Conservation (phyloP, 2,329 filamentous ascomycete species). For the Dothidotthia symphoricarpi region DNA sequence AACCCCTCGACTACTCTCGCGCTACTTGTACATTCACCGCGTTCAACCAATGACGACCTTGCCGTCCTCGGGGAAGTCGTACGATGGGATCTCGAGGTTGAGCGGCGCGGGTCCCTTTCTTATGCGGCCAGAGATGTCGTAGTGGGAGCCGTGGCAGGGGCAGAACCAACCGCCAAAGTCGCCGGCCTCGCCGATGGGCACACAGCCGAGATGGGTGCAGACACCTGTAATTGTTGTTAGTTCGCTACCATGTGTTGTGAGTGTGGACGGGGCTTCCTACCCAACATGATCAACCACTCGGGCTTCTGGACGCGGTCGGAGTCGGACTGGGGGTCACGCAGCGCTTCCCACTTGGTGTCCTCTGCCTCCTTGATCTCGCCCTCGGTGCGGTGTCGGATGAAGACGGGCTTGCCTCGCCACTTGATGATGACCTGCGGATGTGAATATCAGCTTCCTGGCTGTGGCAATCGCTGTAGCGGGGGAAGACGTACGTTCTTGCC, state of each 20-base stretch:
- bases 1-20: constrained; percentile 5
- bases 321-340: constrained; percentile 90
- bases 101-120: constrained; percentile 95
- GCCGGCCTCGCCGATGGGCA: constrained; percentile 97
- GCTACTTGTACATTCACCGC: constrained; percentile 14
- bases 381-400: constrained; percentile 96
- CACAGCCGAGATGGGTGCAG: constrained; percentile 98
- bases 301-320: constrained; percentile 94
- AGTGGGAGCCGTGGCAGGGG: constrained; percentile 99
- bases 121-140: constrained; percentile 98
- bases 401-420: constrained; percentile 99
- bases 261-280: constrained; percentile 50
- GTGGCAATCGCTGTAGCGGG: not conserved
- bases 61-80: constrained; percentile 89
- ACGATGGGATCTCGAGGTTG: constrained; percentile 91
- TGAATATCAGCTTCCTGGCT: constrained; percentile 18
- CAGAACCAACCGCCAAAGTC: constrained; percentile 99
- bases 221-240: constrained; percentile 62
- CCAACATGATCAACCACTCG: constrained; percentile 98
- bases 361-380: constrained; percentile 95
- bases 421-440: constrained; percentile 85
- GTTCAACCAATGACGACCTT: constrained; percentile 87
- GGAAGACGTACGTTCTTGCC: constrained; percentile 86
- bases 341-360: constrained; percentile 73
- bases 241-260: not conserved